A percentile compares a stretch with the other conserved stretches of the same genome.
Conservation (phyloP, 139 green algal species). For the Yamagishiella unicocca region DNA sequence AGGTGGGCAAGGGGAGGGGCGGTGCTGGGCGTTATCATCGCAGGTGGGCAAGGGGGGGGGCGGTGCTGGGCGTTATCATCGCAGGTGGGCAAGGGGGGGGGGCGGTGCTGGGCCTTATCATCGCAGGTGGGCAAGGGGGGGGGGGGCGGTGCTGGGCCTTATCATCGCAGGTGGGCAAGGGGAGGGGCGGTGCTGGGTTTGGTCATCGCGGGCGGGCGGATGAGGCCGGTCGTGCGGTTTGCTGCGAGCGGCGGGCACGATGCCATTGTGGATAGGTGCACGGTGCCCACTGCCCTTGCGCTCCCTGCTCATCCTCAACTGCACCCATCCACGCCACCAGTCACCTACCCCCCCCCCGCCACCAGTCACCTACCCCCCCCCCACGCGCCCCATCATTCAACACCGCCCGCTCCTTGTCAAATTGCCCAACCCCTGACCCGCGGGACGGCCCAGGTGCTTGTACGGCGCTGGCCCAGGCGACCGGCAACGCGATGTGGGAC, state of each 20-base stretch:
- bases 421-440: too few species aligned
- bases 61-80: slow-evolving; percentile 65
- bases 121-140: slow-evolving; percentile 67
- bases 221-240: slow-evolving; percentile 21
- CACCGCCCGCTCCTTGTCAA: too few species aligned
- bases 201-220: slow-evolving; percentile 38
- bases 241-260: too few species aligned
- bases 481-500: slow-evolving; percentile 85
- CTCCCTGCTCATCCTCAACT: too few species aligned
- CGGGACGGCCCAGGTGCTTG: slow-evolving; percentile 45
- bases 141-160: slow-evolving; percentile 79
- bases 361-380: background rate
- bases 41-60: slow-evolving; percentile 66
- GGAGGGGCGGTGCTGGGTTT: slow-evolving; percentile 49
- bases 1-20: slow-evolving; percentile 31
- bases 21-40: slow-evolving; percentile 73
- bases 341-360: too few species aligned
- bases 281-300: too few species aligned
- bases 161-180: slow-evolving; percentile 69
- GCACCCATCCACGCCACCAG: too few species aligned
- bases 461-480: slow-evolving; percentile 53
- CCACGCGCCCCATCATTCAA: too few species aligned
- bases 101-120: slow-evolving; percentile 77
- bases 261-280: too few species aligned
- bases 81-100: slow-evolving; percentile 59